Base-by-base conservation (phyloP, 345 rosid species). In the Triadica sebifera region DNA sequence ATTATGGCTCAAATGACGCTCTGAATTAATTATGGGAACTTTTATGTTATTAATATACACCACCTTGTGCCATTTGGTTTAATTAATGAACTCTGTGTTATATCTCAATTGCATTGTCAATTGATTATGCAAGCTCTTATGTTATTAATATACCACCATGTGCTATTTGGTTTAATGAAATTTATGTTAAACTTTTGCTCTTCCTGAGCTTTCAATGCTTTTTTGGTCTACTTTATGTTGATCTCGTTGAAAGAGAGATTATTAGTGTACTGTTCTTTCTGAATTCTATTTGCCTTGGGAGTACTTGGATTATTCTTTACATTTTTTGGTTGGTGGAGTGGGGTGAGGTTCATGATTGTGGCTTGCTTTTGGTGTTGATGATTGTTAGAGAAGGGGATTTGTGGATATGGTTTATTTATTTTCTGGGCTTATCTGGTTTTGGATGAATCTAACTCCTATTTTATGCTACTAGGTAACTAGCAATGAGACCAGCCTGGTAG, bases 401-500 rank as follows among this genome's bases (percentile, higher is more conserved):
- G 49, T 22, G 25, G 52, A 47, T 47, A 20, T 46, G 15, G 52
- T 8, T 37, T 3, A 29, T 17, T 78, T 60, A 6, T 49, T 56
- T 67, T 61, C 16, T 34, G 46, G 45, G n/a, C 56, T 70, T 55
- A 6, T 53, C 24, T 49, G 56, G 50, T 63, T 67, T 58, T 75
- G 12, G 59, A 19, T 52, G 47, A 65, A 67, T 67, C 76, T 75
- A 45, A 79, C 76, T 53, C 51, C 12, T 52, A 22, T 20, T 29
- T 55, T 47, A 22, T 61, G 20, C 43, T n/a, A 13, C 80, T 84
- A 95, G 99, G 94, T 93, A 71, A 88, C 92, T 64, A 87, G 91
- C 82, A 86, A 77, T 41, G 99, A 95, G 86, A 89, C 92, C 24
- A 93, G 85, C 84, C 83, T 87, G 77, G 72, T 95, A 76, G 99